phyloP scores from a whole-genome alignment of 2,329 filamentous ascomycete genomes.

The Paraphaeosphaeria minitans region DNA sequence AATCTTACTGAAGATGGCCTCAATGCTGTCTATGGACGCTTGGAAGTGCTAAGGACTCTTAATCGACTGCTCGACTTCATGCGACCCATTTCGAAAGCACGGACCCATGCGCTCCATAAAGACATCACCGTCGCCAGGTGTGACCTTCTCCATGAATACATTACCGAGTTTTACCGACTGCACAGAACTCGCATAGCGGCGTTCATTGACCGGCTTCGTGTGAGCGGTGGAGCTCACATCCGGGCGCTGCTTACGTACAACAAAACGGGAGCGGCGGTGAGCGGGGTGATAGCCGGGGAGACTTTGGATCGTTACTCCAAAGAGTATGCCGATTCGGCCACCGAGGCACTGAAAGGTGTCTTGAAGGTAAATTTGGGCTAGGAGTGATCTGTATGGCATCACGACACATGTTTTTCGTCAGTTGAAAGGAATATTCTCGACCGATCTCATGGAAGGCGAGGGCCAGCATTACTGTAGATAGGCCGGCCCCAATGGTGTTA shows the following conservation, averaged over 20 bases:
- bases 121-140: background rate
- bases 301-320: slow-evolving; percentile 32
- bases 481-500: background rate
- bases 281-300: slow-evolving; percentile 25
- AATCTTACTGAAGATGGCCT: slow-evolving; percentile 5
- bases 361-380: slow-evolving; percentile 43
- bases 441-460: background rate
- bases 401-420: background rate
- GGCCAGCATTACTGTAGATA: no score
- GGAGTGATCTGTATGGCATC: background rate
- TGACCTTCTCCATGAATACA: background rate
- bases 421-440: background rate
- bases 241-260: slow-evolving; percentile 31
- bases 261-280: slow-evolving; percentile 28
- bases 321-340: slow-evolving; percentile 39
- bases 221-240: slow-evolving; percentile 25
- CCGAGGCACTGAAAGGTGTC: slow-evolving; percentile 39
- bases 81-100: background rate
- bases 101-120: background rate
- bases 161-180: background rate
- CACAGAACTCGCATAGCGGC: background rate
- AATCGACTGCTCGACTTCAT: background rate
- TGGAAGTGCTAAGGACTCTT: slow-evolving; percentile 5
- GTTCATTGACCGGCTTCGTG: slow-evolving; percentile 26
- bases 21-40: background rate